phyloP scores from a whole-genome alignment of 176 grass and related monocot genomes.

The Zea mays region DNA sequence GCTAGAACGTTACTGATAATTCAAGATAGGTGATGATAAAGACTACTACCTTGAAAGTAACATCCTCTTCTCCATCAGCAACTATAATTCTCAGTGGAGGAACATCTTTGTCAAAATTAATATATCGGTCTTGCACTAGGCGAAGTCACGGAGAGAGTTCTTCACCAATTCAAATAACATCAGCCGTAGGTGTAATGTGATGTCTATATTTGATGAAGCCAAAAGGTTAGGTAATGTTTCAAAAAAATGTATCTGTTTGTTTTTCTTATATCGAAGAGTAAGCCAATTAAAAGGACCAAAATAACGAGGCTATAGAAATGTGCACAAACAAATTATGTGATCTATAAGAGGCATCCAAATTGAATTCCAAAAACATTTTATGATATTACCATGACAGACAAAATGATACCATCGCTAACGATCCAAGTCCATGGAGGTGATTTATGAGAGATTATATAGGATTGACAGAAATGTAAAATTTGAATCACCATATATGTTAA shows the following conservation, averaged over 20 bases:
- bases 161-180: slow-evolving; percentile 98
- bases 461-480: slow-evolving; percentile 89
- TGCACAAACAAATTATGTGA: neutral
- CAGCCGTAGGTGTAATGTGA: slow-evolving; percentile 74
- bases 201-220: slow-evolving; percentile 54
- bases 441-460: neutral
- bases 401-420: neutral
- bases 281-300: slow-evolving; percentile 7
- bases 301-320: slow-evolving; percentile 15
- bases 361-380: neutral
- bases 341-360: neutral
- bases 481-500: slow-evolving; percentile 83
- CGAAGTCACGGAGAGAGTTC: slow-evolving; percentile 68
- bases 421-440: neutral
- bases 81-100: slow-evolving; percentile 90
- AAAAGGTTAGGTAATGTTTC: neutral
- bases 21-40: neutral
- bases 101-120: slow-evolving; percentile 76
- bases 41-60: slow-evolving; percentile 81
- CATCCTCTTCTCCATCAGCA: slow-evolving; percentile 92
- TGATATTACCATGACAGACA: neutral
- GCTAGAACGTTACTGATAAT: neutral
- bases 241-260: neutral
- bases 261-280: neutral
- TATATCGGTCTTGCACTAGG: slow-evolving; percentile 77